Evolutionary conservation across 73 alveolate species (phyloP).

Genomic region (Symbiodinium pilosum): DNA sequence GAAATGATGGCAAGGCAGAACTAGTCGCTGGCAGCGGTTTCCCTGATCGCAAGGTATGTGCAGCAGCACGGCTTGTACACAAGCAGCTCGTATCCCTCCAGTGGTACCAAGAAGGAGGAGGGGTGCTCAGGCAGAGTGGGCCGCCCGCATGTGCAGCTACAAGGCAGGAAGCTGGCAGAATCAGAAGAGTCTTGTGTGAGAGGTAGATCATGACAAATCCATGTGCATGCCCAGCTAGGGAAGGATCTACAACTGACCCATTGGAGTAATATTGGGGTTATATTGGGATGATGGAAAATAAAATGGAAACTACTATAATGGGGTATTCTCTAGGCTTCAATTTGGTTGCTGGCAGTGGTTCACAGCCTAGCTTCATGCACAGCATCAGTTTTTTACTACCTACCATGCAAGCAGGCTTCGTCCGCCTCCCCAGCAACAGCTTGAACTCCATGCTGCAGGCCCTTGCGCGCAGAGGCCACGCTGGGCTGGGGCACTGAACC

Average conservation of each 20-base stretch:
- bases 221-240: too few relatives aligned
- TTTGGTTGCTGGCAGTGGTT: too few relatives aligned
- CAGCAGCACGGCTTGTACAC: background rate
- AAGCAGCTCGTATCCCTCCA: background rate
- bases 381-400: too few relatives aligned
- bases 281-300: too few relatives aligned
- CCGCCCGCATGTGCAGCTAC: background rate
- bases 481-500: background rate
- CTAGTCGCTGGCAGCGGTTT: background rate
- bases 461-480: background rate
- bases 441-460: conserved; percentile 7
- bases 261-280: background rate
- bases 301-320: too few relatives aligned
- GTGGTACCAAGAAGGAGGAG: background rate
- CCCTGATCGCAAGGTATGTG: background rate
- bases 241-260: too few relatives aligned
- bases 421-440: background rate
- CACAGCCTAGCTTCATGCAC: too few relatives aligned
- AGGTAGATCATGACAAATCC: too few relatives aligned
- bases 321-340: too few relatives aligned
- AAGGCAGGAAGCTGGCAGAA: background rate
- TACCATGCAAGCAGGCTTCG: too few relatives aligned
- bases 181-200: too few relatives aligned
- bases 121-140: background rate
- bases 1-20: background rate